Conservation (phyloP, 805 yeast species). For the Clavispora phyllophila region DNA sequence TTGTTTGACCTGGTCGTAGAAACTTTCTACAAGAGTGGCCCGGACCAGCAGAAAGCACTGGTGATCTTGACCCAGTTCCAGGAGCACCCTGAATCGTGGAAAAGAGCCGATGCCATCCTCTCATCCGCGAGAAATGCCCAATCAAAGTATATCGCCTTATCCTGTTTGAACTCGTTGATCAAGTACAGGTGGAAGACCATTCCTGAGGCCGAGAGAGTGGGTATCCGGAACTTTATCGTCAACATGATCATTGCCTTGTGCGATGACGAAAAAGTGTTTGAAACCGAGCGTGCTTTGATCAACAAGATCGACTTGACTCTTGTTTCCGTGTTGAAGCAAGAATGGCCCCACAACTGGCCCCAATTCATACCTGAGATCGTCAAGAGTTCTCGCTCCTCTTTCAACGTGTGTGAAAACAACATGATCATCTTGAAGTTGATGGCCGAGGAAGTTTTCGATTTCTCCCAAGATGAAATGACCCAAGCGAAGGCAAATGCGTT, state of each 20-base stretch:
- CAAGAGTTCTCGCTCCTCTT: constrained; percentile 72
- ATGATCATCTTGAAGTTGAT: constrained; percentile 86
- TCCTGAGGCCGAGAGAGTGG: constrained; percentile 83
- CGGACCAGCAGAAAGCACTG: constrained; percentile 70
- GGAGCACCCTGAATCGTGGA: constrained; percentile 95
- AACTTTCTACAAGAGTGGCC: constrained; percentile 68
- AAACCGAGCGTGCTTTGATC: constrained; percentile 72
- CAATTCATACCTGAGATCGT: constrained; percentile 92
- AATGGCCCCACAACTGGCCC: constrained; percentile 99
- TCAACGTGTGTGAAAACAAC: constrained; percentile 95
- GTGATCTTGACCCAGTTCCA: constrained; percentile 73
- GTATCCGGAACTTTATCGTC: constrained; percentile 90
- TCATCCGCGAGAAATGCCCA: constrained; percentile 76
- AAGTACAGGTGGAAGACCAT: constrained; percentile 90
- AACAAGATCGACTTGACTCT: constrained; percentile 90
- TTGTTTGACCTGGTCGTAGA: constrained; percentile 81
- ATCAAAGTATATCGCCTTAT: constrained; percentile 86
- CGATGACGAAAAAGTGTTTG: constrained; percentile 71
- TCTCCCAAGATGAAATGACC: constrained; percentile 92
- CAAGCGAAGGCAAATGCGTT: constrained; percentile 86
- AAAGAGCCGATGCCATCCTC: constrained; percentile 81
- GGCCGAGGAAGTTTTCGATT: constrained; percentile 95
- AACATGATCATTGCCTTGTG: constrained; percentile 90
- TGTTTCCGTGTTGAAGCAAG: constrained; percentile 93
- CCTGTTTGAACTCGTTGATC: constrained; percentile 84